Evolutionary conservation across 306 rosid genomes (phyloP), one percentile per base, ranked within the genome.

Genomic region (Trifolium subterraneum): DNA sequence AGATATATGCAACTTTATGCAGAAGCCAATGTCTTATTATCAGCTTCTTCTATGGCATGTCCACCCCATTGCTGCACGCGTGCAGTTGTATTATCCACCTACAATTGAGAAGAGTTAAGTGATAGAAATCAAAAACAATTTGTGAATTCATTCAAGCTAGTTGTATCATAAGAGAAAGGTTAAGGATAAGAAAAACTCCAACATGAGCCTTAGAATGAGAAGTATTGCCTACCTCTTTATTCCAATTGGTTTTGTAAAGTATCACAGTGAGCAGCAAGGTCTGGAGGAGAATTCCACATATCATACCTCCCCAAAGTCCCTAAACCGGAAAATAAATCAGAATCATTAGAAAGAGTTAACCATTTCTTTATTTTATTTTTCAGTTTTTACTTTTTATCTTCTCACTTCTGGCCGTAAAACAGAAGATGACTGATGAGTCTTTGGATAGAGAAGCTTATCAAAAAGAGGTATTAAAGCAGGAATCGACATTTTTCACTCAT

Each of bases 231-330:
- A 84, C 87, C 87, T 84, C 85, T 62, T 84, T 80, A 10, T 77
- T 80, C 87, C 87, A 77, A 50, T 84, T 77, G 60, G 85, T 84
- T 66, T 52, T 84, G 77, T 69, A 77, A 73, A 84, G 85, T 69
- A 84, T 68, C 14, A 71, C 60, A 44, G 35, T 2, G 5, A 84
- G 78, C 64, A 80, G n/a, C 72, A 77, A 63, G 22, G 85, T 80
- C 72, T 84, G 85, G 31, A 84, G 75, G 52, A 23, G 44, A 56
- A 79, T 73, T 80, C 87, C 87, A 64, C 87, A 80, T 48, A 84
- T 80, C 85, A 80, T 84, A 41, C 85, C 87, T 77, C 83, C 87
- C 87, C 85, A 84, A 27, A 84, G 80, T 69, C 87, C 87, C 85
- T 84, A 68, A 33, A 51, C 22, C 33, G 20, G 51, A 12, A 18